These are phyloP conservation scores for Lipomyces oligophaga DNA, from an alignment of 805 yeast species.

Conservation along the genomic window DNA sequence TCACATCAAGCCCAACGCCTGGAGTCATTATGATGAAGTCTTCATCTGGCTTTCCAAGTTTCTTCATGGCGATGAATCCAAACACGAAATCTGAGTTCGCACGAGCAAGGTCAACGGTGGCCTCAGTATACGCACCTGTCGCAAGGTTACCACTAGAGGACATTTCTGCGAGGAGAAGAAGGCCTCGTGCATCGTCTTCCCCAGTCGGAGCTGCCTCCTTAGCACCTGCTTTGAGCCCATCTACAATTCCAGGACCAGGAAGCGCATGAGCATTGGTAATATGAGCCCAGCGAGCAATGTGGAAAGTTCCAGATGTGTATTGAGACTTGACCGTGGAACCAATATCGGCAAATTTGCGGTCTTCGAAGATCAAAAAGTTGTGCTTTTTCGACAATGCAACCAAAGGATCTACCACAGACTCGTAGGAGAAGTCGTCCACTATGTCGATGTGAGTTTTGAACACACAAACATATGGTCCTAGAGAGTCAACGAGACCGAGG, in stretches of 20 bases:
- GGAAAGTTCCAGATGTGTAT: constrained; percentile 83
- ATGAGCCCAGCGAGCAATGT: constrained; percentile 91
- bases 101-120: constrained; percentile 88
- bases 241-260: constrained; percentile 89
- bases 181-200: constrained; percentile 61
- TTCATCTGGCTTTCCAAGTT: constrained; percentile 76
- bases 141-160: constrained; percentile 94
- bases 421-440: constrained; percentile 80
- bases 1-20: constrained; percentile 96
- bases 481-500: constrained; percentile 61
- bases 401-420: constrained; percentile 72
- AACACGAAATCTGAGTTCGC: constrained; percentile 83
- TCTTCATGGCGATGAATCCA: constrained; percentile 92
- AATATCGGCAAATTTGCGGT: constrained; percentile 96
- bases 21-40: constrained; percentile 98
- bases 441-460: constrained; percentile 95
- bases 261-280: constrained; percentile 97
- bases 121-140: constrained; percentile 79
- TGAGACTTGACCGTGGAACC: constrained; percentile 96
- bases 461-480: constrained; percentile 89
- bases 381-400: constrained; percentile 70
- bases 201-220: constrained; percentile 52
- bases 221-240: constrained; percentile 74
- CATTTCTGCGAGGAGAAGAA: constrained; percentile 91
- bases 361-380: constrained; percentile 90